A percentile compares a stretch with the other conserved stretches of the same genome.
Evolutionary conservation across 257 asterid genomes (phyloP).

Genomic region (Ocimum tenuiflorum): DNA sequence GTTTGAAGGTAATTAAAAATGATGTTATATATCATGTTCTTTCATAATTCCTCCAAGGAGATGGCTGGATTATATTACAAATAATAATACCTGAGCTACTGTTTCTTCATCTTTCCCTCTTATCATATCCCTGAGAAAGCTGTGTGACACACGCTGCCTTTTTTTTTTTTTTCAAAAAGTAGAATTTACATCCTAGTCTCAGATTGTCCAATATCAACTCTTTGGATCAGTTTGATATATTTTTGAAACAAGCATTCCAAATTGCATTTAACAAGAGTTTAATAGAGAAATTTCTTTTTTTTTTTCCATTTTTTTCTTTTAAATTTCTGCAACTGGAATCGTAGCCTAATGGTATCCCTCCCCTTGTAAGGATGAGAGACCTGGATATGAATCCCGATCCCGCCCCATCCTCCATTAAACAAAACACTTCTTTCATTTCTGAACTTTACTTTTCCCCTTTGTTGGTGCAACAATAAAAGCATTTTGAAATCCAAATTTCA

Average conservation of each 20-base stretch:
- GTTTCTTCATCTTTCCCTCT: background rate
- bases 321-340: no score
- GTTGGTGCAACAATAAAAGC: background rate
- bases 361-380: no score
- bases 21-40: background rate
- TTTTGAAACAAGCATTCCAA: background rate
- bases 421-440: background rate
- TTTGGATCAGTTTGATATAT: background rate
- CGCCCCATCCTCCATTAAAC: no score
- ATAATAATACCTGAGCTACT: background rate
- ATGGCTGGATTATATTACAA: background rate
- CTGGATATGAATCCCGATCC: no score
- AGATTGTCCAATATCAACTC: background rate
- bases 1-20: background rate
- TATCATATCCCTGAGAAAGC: background rate
- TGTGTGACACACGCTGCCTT: background rate
- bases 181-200: background rate
- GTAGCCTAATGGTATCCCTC: no score
- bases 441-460: conserved; percentile 2
- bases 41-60: background rate
- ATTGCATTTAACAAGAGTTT: background rate
- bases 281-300: background rate
- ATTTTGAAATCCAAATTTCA: background rate
- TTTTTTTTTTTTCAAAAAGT: background rate
- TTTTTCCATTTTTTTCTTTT: no score